A percentile compares a stretch with the other conserved stretches of the same genome.
These are phyloP conservation scores for Grigorovia yakushimaensis DNA, from an alignment of 805 yeast genomes.

Conservation along the genomic window DNA sequence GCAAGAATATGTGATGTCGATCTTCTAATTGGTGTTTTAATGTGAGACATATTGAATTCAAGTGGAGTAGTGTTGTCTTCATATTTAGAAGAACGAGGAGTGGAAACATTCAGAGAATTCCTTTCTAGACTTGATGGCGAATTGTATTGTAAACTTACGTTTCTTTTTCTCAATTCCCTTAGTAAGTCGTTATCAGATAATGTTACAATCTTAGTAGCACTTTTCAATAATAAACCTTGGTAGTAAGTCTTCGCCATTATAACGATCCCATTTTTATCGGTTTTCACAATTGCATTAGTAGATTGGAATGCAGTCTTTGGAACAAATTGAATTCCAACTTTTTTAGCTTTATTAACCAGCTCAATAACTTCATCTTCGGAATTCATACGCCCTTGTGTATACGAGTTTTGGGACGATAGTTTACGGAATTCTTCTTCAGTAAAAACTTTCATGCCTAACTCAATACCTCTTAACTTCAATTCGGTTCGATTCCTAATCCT, in stretches of 20 bases:
- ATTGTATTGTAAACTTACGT: not conserved
- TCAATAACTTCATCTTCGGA: not conserved
- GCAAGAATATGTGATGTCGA: not conserved
- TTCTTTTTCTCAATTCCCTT: conserved; percentile 1
- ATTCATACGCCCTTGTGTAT: not conserved
- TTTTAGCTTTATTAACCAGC: conserved; percentile 1
- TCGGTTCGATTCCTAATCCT: not conserved
- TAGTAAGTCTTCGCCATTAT: conserved; percentile 1
- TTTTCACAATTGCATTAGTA: not conserved
- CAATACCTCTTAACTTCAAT: not conserved
- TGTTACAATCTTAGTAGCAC: conserved; percentile 1
- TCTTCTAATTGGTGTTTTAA: not conserved
- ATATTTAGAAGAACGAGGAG: not conserved
- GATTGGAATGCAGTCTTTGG: conserved; percentile 1
- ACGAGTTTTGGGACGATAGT: not conserved
- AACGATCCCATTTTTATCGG: not conserved
- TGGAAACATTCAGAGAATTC: not conserved
- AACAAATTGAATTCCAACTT: conserved; percentile 3
- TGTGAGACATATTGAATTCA: too few species aligned
- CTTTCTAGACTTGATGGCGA: not conserved
- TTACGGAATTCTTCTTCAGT: not conserved
- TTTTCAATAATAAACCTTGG: not conserved
- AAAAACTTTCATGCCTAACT: conserved; percentile 1
- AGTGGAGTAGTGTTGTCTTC: not conserved
- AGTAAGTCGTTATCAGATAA: conserved; percentile 1